Percentiles rank a stretch among this genome's conserved stretches.
phyloP scores from a whole-genome alignment of 2,329 filamentous ascomycete genomes.

The Botryotinia convoluta region DNA sequence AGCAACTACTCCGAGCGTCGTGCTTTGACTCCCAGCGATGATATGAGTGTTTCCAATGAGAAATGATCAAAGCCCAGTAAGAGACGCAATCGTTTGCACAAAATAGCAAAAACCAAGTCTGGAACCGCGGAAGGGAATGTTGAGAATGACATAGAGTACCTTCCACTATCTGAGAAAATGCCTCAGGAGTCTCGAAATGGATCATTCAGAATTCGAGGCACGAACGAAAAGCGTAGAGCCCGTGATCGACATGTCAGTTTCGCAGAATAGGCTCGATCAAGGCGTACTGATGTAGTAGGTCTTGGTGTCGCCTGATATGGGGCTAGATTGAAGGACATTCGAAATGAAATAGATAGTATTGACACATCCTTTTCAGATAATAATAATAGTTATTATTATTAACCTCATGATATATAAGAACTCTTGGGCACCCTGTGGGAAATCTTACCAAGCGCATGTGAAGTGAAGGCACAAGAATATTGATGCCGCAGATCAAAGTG shows the following conservation, averaged over 20 bases:
- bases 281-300: not conserved
- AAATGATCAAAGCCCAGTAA: not conserved
- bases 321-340: not conserved
- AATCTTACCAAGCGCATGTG: not conserved
- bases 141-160: not conserved
- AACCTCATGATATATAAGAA: not conserved
- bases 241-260: constrained; percentile 7
- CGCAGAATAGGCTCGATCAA: not conserved
- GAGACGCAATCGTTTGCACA: not conserved
- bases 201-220: not conserved
- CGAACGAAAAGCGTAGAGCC: not conserved
- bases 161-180: not conserved
- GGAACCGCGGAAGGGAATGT: too few relatives aligned
- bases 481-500: not conserved
- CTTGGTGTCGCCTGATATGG: not conserved
- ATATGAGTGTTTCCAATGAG: not conserved
- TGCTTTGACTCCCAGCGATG: not conserved
- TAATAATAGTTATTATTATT: not conserved
- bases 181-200: not conserved
- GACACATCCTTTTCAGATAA: not conserved
- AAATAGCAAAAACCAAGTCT: not conserved
- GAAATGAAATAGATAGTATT: not conserved
- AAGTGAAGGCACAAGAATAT: not conserved
- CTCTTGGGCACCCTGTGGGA: not conserved
- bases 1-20: not conserved